Base-by-base conservation (phyloP, 805 yeast species). In the Candida broadrunensis region DNA sequence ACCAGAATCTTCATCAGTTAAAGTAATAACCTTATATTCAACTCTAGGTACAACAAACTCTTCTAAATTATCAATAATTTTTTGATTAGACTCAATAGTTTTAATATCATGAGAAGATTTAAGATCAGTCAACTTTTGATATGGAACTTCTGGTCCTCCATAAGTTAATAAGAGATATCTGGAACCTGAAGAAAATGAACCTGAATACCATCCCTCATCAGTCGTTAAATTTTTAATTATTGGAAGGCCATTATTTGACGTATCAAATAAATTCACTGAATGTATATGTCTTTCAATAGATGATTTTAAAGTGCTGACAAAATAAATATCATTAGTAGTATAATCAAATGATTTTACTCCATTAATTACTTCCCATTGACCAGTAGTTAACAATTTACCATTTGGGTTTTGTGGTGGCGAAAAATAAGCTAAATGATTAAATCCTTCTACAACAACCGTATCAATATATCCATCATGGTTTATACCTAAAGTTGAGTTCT, bases 361-460 rank as follows among this genome's bases (percentile, higher is more conserved):
- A 34, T 49, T 75, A 20, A 78, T 85, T n/a, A 93, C 95, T 60
- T 93, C 99, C 96, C 96, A 93, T 1, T 75, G 63, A 5, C 99
- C 99, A 1, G 50, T 43, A 5, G 95, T 72, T 17, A 84, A 58
- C 4, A 83, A 59, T 19, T 73, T 69, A 1, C 80, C 80, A 3
- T 58, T 53, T 0, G 63, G 51, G 25, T 73, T 55, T 4, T 61
- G 54, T 2, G 88, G 79, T 4, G 96, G 93, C 2, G 86, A 69
- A 57, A 80, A 93, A 60, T 85, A 90, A 0, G 89, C 98, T 47
- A 93, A 68, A 60, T 93, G 99, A 45, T 75, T 78, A 56, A 61
- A 83, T 0, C 85, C 83, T 45, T 78, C 67, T 25, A 68, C 71
- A 14, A 75, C 79, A 12, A 80, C 71, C 1, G 90, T 75, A 59